A percentile compares a stretch with the other conserved stretches of the same genome.
These are phyloP conservation scores for Pseudozyma thailandica DNA, from an alignment of 1,284 basidiomycete species.

Conservation along the genomic window DNA sequence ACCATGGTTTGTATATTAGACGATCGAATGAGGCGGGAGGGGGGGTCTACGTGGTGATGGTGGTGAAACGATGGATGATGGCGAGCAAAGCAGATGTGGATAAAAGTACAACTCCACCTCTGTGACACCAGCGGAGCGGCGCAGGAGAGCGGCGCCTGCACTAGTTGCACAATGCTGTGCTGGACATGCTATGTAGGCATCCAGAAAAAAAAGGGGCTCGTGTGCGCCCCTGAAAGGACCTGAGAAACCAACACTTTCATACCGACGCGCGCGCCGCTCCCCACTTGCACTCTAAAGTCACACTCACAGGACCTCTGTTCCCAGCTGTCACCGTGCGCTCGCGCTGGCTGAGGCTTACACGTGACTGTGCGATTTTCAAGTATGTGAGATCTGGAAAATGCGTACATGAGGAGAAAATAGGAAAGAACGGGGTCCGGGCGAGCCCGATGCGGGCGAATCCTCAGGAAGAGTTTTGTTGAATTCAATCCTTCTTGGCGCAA, in stretches of 20 bases:
- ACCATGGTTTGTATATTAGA: too few species aligned
- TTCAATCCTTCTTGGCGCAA: neutral
- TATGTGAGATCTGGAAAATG: neutral
- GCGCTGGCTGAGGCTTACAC: slow-evolving; percentile 1
- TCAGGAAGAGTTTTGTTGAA: slow-evolving; percentile 1
- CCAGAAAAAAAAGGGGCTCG: slow-evolving; percentile 12
- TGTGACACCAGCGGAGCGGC: too few species aligned
- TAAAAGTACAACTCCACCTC: too few species aligned
- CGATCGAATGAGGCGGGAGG: too few species aligned
- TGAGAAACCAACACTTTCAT: slow-evolving; percentile 12
- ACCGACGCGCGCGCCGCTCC: neutral
- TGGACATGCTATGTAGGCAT: too few species aligned
- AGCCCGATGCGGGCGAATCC: slow-evolving; percentile 20
- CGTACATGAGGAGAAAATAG: neutral
- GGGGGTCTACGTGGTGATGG: too few species aligned
- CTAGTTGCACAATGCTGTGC: too few species aligned
- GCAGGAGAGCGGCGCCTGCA: too few species aligned
- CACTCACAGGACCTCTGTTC: neutral
- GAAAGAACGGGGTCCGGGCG: slow-evolving; percentile 7
- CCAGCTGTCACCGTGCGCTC: neutral
- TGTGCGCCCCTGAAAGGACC: slow-evolving; percentile 2
- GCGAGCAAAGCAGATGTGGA: too few species aligned
- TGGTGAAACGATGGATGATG: too few species aligned
- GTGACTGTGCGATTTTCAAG: slow-evolving; percentile 7
- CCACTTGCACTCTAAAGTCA: neutral